These are phyloP conservation scores for Pyrenochaeta sp. DNA, from an alignment of 2,329 filamentous ascomycete genomes.

Conservation along the genomic window DNA sequence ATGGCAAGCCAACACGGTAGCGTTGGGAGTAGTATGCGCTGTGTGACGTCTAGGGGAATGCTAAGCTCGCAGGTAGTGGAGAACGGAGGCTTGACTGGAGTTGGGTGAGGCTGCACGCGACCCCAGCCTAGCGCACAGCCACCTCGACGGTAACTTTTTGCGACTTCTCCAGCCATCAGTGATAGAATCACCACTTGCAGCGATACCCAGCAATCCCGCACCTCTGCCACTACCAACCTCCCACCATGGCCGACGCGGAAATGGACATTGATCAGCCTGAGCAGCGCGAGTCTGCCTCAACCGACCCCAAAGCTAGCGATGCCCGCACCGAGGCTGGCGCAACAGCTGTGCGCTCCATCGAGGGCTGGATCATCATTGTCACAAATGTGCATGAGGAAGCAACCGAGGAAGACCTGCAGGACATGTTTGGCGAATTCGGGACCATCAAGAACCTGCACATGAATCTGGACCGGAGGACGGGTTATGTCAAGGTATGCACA, in stretches of 20 bases:
- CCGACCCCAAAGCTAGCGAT: constrained; percentile 64
- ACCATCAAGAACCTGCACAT: constrained; percentile 88
- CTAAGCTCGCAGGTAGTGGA: neutral
- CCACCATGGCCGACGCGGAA: constrained; percentile 55
- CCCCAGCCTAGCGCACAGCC: neutral
- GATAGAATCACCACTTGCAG: neutral
- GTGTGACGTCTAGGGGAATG: neutral
- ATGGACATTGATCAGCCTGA: constrained; percentile 57
- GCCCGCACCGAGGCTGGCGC: constrained; percentile 78
- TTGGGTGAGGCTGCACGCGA: neutral
- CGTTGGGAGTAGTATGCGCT: neutral
- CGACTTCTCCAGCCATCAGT: constrained; percentile 8
- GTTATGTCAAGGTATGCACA: constrained; percentile 80
- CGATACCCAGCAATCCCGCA: constrained; percentile 1
- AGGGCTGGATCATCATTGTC: constrained; percentile 88
- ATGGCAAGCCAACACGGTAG: neutral
- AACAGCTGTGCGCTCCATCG: constrained; percentile 83
- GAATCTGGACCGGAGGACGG: constrained; percentile 82
- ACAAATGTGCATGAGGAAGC: constrained; percentile 90
- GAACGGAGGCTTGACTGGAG: neutral
- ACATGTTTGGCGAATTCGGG: constrained; percentile 83
- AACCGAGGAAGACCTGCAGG: constrained; percentile 81
- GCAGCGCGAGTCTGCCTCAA: constrained; percentile 44
- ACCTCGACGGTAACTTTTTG: constrained; percentile 9
- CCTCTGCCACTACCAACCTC: constrained; percentile 7